Percentiles rank a stretch among this genome's conserved stretches.
Evolutionary conservation across 108 stramenopile species (phyloP).

Genomic region (Nitzschia putrida): DNA sequence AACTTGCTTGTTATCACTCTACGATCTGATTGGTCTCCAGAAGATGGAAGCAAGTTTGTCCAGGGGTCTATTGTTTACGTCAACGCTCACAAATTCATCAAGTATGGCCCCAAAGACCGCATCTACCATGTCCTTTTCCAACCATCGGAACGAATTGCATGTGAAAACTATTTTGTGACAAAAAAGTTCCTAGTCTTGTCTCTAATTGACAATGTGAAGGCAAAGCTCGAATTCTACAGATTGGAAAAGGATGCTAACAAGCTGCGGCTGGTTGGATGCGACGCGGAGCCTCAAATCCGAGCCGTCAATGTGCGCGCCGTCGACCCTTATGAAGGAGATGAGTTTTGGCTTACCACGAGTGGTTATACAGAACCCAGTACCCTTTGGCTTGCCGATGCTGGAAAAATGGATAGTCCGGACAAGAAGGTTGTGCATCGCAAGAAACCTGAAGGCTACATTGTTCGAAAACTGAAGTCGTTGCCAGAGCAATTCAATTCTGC

Average conservation of each 20-base stretch:
- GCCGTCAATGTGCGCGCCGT: conserved; percentile 44
- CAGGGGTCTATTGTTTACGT: conserved; percentile 60
- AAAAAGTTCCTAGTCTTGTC: conserved; percentile 69
- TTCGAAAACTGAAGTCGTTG: conserved; percentile 59
- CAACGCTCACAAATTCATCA: conserved; percentile 56
- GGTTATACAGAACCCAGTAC: conserved; percentile 75
- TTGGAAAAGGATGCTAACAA: conserved; percentile 53
- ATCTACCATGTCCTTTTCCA: conserved; percentile 64
- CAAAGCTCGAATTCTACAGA: conserved; percentile 60
- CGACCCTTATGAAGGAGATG: conserved; percentile 63
- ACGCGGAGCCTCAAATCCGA: conserved; percentile 56
- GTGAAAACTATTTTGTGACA: conserved; percentile 49
- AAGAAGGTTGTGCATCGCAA: conserved; percentile 42
- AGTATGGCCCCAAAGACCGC: conserved; percentile 53
- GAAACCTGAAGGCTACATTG: conserved; percentile 45
- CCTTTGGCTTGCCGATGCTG: conserved; percentile 72
- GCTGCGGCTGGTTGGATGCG: conserved; percentile 46
- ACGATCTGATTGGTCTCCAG: conserved; percentile 68
- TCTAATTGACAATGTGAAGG: conserved; percentile 63
- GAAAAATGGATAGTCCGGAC: conserved; percentile 52
- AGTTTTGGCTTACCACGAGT: conserved; percentile 75
- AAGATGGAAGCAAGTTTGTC: conserved; percentile 42
- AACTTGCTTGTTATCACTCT: conserved; percentile 58
- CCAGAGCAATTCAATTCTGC: conserved; percentile 64
- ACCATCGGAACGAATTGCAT: conserved; percentile 49